Base-by-base conservation (phyloP, 2,329 filamentous ascomycete genomes). In the Stemphylium lycopersici region DNA sequence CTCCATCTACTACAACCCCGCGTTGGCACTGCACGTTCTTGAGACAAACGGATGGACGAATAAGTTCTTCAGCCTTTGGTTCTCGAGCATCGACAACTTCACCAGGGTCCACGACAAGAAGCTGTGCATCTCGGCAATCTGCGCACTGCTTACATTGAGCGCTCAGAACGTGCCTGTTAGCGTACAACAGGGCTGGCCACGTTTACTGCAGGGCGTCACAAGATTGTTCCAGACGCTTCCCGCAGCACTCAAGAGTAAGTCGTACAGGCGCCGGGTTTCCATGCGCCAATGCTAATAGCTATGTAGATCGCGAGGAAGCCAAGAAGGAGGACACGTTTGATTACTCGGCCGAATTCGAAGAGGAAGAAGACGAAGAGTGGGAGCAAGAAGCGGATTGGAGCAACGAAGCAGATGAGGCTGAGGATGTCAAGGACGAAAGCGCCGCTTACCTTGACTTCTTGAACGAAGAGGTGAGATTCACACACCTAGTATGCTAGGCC, bases 51-150 rank as follows among this genome's bases (percentile, higher is more conserved):
- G 87, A 56, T 97, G 93, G 93, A 98, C 95, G 6, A 98, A 98
- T 79, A 96, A 96, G 73, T 99, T 99, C 80, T 99, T 99, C 81
- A 96, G 91, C 77, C 80, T 96, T 55, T 99, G 95, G 95, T 99
- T 99, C 76, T 91, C 91, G 37, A 96, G 88, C 78, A 99, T 99
- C 79, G 90, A 96, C 59, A 88, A 86, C 69, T 98, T 99, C 79
- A 90, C 87, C 47, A 86, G 95, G 37, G 95, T 99, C 2, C 95
- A 99, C 74, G 95, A 99, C 81, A 99, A 99, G 85, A 99, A 97
- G 82, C 83, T 99, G 22, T 97, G 91, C 59, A 97, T 99, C 67
- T 90, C 93, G 15, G 93, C 93, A 41, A 98, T 99, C 66, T 89
- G 90, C 55, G 84, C 91, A 5, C 85, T 99, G 10, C 84, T 99